Base-by-base conservation (phyloP, 352 stramenopile species). In the Elongisporangium senticosum region DNA sequence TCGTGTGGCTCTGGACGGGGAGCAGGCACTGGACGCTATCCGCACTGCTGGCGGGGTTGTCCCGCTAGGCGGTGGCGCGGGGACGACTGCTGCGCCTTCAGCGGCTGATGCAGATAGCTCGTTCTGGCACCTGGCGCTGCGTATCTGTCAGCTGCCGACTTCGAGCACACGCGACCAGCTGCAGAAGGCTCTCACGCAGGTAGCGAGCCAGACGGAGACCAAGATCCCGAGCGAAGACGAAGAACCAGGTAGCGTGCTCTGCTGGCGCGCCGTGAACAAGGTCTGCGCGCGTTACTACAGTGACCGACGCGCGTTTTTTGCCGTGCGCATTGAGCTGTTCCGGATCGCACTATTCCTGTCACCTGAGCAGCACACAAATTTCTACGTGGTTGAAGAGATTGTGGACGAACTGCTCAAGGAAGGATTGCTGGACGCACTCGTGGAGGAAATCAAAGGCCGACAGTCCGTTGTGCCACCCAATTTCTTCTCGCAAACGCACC, bases 281-380 rank as follows among this genome's bases (percentile, higher is more conserved):
- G 56, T 83, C 11, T 69, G 69, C 6, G 52, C 26, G 2, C 53
- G 58, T 22, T 85, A 78, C 62, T 88, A 81, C 58, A 49, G 62
- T 0, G 62, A 65, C 37, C 73, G 80, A 21, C 63, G 70, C 0
- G 64, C 59, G 7, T 90, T 77, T 51, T 88, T 88, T 24, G 57
- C 65, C 19, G 78, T 83, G 39, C 70, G 80, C 22, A 75, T 87
- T 15, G 76, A 84, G 64, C 64, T 90, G 43, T 56, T 90, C 40
- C 72, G 74, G 4, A 54, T 65, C 8, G 76, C 71, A 0, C 54
- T 63, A 20, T 74, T 81, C 47, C 47, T 65, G 14, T 49, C 60
- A 50, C 33, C 53, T 11, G 39, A 62, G 8, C 11, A 64, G 8
- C 75, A 87, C 51, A 63, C 67, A 4, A 68, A 74, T 20, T 59